Percentiles rank a stretch among this genome's conserved stretches.
Conservation (phyloP, 1,284 basidiomycete species). For the Polyporus tsugae region DNA sequence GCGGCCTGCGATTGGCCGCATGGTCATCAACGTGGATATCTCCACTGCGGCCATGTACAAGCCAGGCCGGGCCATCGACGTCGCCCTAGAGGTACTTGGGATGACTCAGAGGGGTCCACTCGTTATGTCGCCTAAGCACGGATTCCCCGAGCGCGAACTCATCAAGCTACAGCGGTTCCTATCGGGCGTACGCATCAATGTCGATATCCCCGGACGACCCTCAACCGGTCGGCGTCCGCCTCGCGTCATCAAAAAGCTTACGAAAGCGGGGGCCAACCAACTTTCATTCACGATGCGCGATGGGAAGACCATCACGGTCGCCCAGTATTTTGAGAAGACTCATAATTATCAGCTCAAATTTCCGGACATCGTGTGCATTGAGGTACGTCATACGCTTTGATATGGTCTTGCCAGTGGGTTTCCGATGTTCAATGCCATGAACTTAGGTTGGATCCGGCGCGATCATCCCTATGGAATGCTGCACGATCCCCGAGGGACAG, state of each 20-base stretch:
- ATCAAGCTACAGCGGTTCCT: slow-evolving; percentile 69
- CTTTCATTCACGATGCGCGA: slow-evolving; percentile 63
- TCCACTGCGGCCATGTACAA: slow-evolving; percentile 82
- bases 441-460: slow-evolving; percentile 70
- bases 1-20: slow-evolving; percentile 68
- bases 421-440: background rate
- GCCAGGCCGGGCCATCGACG: slow-evolving; percentile 53
- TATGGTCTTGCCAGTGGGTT: background rate
- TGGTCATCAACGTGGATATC: slow-evolving; percentile 83
- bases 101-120: slow-evolving; percentile 44
- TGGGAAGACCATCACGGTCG: slow-evolving; percentile 62
- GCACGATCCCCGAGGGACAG: slow-evolving; percentile 70
- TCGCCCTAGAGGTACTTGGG: slow-evolving; percentile 66
- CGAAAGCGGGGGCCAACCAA: slow-evolving; percentile 55
- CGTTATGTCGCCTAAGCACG: slow-evolving; percentile 51
- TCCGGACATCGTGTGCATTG: slow-evolving; percentile 69
- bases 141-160: slow-evolving; percentile 63
- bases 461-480: slow-evolving; percentile 73
- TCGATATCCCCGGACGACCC: slow-evolving; percentile 42
- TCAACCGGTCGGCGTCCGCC: slow-evolving; percentile 23
- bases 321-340: slow-evolving; percentile 62
- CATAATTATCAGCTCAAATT: slow-evolving; percentile 60
- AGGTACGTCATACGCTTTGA: slow-evolving; percentile 51
- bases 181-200: slow-evolving; percentile 61
- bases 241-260: slow-evolving; percentile 60